phyloP scores from a whole-genome alignment of 2,329 filamentous ascomycete species.

The Talaromyces sp. region DNA sequence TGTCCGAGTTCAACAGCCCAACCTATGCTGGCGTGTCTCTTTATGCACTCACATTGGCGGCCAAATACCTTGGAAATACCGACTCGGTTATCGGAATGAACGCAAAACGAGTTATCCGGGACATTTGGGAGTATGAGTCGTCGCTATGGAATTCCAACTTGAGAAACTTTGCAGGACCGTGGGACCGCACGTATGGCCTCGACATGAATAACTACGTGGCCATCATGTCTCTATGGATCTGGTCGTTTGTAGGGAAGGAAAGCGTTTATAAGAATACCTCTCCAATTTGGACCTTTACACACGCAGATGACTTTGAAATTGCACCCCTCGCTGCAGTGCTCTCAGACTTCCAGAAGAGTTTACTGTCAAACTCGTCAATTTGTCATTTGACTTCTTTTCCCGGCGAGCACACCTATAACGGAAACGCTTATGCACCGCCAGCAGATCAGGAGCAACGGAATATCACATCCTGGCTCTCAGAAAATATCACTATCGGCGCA shows the following conservation, averaged over 20 bases:
- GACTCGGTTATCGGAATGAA: conserved; percentile 50
- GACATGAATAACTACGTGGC: conserved; percentile 59
- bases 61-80: conserved; percentile 49
- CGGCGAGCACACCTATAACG: conserved; percentile 49
- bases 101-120: conserved; percentile 46
- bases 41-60: conserved; percentile 53
- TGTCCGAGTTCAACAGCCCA: conserved; percentile 58
- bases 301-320: conserved; percentile 55
- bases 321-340: conserved; percentile 53
- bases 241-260: conserved; percentile 40
- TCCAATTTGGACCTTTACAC: conserved; percentile 46
- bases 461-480: conserved; percentile 53
- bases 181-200: conserved; percentile 59
- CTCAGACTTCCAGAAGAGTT: conserved; percentile 43
- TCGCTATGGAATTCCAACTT: conserved; percentile 54
- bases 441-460: conserved; percentile 54
- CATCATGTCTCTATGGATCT: conserved; percentile 54
- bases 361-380: conserved; percentile 38
- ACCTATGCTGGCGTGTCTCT: conserved; percentile 60
- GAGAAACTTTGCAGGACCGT: conserved; percentile 58
- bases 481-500: conserved; percentile 54
- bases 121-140: conserved; percentile 49
- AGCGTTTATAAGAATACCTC: conserved; percentile 27
- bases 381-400: conserved; percentile 41
- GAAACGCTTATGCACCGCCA: conserved; percentile 52